phyloP scores from a whole-genome alignment of 176 grass and related monocot species.

The Phoenix roebelenii region DNA sequence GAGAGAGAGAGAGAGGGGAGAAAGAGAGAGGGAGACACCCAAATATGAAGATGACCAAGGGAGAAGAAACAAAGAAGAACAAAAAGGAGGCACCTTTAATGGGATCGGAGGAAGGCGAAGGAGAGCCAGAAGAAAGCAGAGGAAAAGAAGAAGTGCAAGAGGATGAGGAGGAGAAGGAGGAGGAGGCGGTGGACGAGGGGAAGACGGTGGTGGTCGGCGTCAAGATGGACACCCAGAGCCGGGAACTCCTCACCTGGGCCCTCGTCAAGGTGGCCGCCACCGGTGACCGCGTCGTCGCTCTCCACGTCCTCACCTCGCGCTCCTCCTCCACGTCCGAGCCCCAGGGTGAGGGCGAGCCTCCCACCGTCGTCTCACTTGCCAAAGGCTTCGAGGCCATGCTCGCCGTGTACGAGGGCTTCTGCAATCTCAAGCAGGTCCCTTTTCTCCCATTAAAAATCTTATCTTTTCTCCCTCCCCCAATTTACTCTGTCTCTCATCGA shows the following conservation, averaged over 20 bases:
- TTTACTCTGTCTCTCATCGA: background rate
- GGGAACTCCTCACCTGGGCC: constrained; percentile 78
- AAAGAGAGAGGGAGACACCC: too few relatives aligned
- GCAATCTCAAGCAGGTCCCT: constrained; percentile 87
- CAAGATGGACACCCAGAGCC: constrained; percentile 57
- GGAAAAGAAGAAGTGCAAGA: background rate
- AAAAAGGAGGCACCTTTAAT: too few relatives aligned
- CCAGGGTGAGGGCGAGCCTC: background rate
- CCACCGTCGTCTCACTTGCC: constrained; percentile 6
- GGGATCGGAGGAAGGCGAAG: background rate
- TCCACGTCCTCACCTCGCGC: constrained; percentile 54
- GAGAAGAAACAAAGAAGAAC: too few relatives aligned
- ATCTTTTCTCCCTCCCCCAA: background rate
- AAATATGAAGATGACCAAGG: too few relatives aligned
- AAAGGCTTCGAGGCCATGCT: constrained; percentile 76
- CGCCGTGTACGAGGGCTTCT: constrained; percentile 74
- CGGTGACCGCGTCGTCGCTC: constrained; percentile 68
- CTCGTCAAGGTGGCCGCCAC: constrained; percentile 56
- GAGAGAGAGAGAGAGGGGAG: too few relatives aligned
- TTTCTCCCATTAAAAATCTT: background rate
- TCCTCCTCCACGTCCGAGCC: constrained; percentile 9
- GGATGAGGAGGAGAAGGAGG: background rate
- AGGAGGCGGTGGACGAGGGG: constrained; percentile 12
- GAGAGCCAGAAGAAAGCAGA: background rate
- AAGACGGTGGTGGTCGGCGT: constrained; percentile 73